Conservation (phyloP, 2,329 filamentous ascomycete species). For the Trichoderma sp. region DNA sequence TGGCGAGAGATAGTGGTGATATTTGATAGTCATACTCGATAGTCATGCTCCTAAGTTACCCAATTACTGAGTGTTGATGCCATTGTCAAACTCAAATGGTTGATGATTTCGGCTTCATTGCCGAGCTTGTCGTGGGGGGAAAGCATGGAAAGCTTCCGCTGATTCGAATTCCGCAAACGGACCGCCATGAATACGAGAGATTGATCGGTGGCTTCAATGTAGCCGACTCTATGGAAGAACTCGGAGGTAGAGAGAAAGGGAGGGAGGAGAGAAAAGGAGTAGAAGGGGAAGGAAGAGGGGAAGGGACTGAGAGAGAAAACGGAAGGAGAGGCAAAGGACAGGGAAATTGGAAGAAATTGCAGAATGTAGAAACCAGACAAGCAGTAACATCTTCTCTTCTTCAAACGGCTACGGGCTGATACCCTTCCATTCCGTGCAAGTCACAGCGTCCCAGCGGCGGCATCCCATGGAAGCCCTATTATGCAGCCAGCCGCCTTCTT, state of each 20-base stretch:
- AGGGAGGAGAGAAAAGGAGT: not conserved
- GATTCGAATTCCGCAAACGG: not conserved
- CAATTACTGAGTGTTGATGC: not conserved
- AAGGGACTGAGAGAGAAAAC: not conserved
- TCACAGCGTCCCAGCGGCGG: not conserved
- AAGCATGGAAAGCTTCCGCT: not conserved
- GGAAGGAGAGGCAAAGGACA: not conserved
- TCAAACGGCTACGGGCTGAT: not conserved
- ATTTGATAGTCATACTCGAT: not conserved
- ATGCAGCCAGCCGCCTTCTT: not conserved
- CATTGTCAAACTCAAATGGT: not conserved
- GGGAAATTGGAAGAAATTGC: not conserved
- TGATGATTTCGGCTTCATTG: not conserved
- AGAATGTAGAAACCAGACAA: not conserved
- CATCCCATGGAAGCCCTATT: not conserved
- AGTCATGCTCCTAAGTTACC: not conserved
- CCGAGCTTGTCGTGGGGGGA: not conserved
- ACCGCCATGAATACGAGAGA: not conserved
- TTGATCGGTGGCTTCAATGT: not conserved
- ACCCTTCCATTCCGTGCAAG: not conserved
- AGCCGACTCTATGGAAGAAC: not conserved
- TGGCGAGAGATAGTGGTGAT: not conserved
- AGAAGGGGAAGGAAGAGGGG: no score
- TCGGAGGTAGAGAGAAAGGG: not conserved
- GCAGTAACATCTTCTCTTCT: not conserved